Percentiles rank a stretch among this genome's conserved stretches.
phyloP scores from a whole-genome alignment of 306 rosid genomes.

The Vigna radiata region DNA sequence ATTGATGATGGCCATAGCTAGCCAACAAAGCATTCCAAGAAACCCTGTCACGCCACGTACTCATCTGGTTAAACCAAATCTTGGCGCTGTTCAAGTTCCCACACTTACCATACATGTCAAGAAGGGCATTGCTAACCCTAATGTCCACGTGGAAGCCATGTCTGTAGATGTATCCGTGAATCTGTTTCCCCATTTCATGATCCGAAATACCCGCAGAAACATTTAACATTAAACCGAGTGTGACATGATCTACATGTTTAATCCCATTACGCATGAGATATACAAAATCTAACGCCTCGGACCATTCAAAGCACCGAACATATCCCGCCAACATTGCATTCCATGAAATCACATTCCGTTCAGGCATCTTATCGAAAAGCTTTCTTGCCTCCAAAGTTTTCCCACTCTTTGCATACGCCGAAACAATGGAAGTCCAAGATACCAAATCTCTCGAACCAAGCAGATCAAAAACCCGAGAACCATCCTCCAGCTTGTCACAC shows the following conservation, averaged over 20 bases:
- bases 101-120: constrained; percentile 85
- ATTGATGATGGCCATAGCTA: constrained; percentile 58
- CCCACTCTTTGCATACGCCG: constrained; percentile 67
- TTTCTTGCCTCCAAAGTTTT: constrained; percentile 60
- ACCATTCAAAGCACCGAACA: constrained; percentile 51
- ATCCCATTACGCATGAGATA: constrained; percentile 54
- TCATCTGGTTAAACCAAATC: constrained; percentile 68
- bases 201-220: constrained; percentile 59
- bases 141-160: constrained; percentile 54
- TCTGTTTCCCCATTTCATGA: constrained; percentile 68
- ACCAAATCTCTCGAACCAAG: constrained; percentile 62
- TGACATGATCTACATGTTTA: constrained; percentile 56
- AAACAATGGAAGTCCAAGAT: constrained; percentile 77
- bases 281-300: constrained; percentile 60
- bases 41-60: constrained; percentile 64
- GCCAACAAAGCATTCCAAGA: constrained; percentile 77
- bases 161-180: constrained; percentile 70
- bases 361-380: constrained; percentile 72
- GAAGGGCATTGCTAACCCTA: constrained; percentile 70
- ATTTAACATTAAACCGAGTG: constrained; percentile 66
- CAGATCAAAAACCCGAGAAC: constrained; percentile 59
- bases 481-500: constrained; percentile 63
- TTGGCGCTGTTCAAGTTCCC: constrained; percentile 67
- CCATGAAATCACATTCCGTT: constrained; percentile 77
- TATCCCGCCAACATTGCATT: constrained; percentile 85